These are phyloP conservation scores for Russula earlei DNA, from an alignment of 768 basidiomycete species.

Conservation along the genomic window DNA sequence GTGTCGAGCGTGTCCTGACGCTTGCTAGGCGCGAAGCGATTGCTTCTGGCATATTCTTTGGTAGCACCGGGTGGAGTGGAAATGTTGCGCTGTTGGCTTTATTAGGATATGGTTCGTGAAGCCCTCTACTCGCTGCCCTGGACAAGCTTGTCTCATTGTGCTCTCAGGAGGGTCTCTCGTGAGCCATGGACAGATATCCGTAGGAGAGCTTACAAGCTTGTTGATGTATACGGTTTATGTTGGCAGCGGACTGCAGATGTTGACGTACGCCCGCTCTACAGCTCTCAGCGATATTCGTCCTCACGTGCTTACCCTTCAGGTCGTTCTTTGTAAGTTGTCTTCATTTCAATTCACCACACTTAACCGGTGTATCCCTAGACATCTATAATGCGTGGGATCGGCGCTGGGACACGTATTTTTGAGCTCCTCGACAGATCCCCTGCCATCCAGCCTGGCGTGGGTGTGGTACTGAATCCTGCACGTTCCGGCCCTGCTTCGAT, in stretches of 20 bases:
- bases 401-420: slow-evolving; percentile 89
- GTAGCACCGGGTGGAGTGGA: slow-evolving; percentile 85
- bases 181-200: slow-evolving; percentile 76
- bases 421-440: slow-evolving; percentile 80
- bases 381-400: slow-evolving; percentile 94
- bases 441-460: slow-evolving; percentile 55
- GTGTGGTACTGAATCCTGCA: slow-evolving; percentile 43
- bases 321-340: slow-evolving; percentile 31
- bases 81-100: slow-evolving; percentile 85
- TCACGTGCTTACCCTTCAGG: slow-evolving; percentile 19
- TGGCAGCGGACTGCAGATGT: slow-evolving; percentile 68
- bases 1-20: slow-evolving; percentile 52
- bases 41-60: slow-evolving; percentile 90
- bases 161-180: slow-evolving; percentile 79
- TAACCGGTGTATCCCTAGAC: slow-evolving; percentile 36
- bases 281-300: not conserved
- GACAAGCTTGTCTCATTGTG: not conserved
- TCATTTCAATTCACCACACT: slow-evolving; percentile 26
- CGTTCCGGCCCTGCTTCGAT: slow-evolving; percentile 64
- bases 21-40: slow-evolving; percentile 81
- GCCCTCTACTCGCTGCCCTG: not conserved
- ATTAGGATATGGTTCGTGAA: slow-evolving; percentile 72
- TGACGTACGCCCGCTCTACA: slow-evolving; percentile 43
- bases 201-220: slow-evolving; percentile 85
- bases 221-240: slow-evolving; percentile 89